These are phyloP conservation scores for Letharia columbiana DNA, from an alignment of 495 filamentous ascomycete genomes.

Conservation along the genomic window DNA sequence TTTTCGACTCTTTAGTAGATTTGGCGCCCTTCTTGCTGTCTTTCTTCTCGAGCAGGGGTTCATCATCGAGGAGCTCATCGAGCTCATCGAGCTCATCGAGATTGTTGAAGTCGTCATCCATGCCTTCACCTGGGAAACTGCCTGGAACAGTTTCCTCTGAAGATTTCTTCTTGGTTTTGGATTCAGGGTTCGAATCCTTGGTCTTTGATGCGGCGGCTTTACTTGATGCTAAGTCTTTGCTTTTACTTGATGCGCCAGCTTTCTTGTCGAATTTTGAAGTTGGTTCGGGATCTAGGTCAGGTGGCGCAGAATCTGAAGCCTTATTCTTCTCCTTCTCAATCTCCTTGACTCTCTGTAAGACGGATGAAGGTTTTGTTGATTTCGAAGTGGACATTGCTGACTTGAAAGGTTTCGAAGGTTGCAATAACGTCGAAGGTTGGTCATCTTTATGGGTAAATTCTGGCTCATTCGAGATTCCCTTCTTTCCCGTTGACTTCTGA, in stretches of 20 bases:
- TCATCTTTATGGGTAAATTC: conserved; percentile 32
- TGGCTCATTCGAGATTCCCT: conserved; percentile 29
- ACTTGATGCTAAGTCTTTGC: conserved; percentile 21
- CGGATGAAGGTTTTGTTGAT: conserved; percentile 35
- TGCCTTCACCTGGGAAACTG: conserved; percentile 33
- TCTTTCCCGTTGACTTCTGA: conserved; percentile 25
- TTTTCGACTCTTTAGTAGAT: conserved; percentile 22
- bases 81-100: conserved; percentile 18
- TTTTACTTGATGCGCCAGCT: conserved; percentile 17
- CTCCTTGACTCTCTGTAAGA: conserved; percentile 42
- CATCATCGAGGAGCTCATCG: conserved; percentile 24
- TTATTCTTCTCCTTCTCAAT: conserved; percentile 37
- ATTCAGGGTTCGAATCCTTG: conserved; percentile 24
- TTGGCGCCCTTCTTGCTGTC: conserved; percentile 31
- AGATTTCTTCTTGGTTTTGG: conserved; percentile 24
- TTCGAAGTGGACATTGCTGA: conserved; percentile 33
- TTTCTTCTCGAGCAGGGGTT: conserved; percentile 27
- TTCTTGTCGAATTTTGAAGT: conserved; percentile 21
- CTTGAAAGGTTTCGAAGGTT: conserved; percentile 33
- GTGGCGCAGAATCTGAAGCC: conserved; percentile 21
- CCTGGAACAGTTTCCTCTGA: conserved; percentile 36
- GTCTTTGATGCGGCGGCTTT: conserved; percentile 19
- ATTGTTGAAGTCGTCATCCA: conserved; percentile 25
- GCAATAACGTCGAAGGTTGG: conserved; percentile 30
- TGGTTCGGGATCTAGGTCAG: conserved; percentile 17